phyloP scores from a whole-genome alignment of 2,329 filamentous ascomycete genomes.

The Macrophomina phaseolina region DNA sequence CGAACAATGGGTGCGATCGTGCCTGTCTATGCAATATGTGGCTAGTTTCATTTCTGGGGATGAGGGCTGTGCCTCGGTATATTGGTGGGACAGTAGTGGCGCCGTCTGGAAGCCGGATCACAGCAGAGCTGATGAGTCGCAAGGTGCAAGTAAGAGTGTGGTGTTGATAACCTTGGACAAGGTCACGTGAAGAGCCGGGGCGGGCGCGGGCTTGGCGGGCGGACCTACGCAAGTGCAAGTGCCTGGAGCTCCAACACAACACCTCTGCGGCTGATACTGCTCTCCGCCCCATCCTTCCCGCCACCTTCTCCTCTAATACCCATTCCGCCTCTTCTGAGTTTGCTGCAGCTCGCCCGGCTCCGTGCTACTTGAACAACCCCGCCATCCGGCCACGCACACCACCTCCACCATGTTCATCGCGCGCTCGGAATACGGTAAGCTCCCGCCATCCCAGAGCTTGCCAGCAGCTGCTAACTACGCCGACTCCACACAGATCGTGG shows the following conservation, averaged over 20 bases:
- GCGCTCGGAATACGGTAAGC: conserved; percentile 98
- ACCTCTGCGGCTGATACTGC: conserved; percentile 7
- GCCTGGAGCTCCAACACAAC: conserved; percentile 29
- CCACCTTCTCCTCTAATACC: neutral
- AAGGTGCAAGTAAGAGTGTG: neutral
- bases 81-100: too few relatives aligned
- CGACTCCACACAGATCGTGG: conserved; percentile 74
- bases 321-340: conserved; percentile 6
- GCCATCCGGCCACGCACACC: conserved; percentile 33
- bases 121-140: too few relatives aligned
- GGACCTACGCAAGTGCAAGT: conserved; percentile 24
- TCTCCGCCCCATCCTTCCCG: neutral
- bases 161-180: neutral
- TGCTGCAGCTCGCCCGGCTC: conserved; percentile 11
- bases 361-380: conserved; percentile 24
- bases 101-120: too few relatives aligned
- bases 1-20: too few relatives aligned
- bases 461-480: conserved; percentile 33
- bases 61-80: too few relatives aligned
- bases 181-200: conserved; percentile 4
- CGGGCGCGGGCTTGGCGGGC: conserved; percentile 23
- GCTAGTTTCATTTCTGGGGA: too few relatives aligned
- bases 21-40: too few relatives aligned
- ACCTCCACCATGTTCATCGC: conserved; percentile 77
- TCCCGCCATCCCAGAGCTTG: conserved; percentile 31